phyloP scores from a whole-genome alignment of 345 rosid species.

The Linum tenue region DNA sequence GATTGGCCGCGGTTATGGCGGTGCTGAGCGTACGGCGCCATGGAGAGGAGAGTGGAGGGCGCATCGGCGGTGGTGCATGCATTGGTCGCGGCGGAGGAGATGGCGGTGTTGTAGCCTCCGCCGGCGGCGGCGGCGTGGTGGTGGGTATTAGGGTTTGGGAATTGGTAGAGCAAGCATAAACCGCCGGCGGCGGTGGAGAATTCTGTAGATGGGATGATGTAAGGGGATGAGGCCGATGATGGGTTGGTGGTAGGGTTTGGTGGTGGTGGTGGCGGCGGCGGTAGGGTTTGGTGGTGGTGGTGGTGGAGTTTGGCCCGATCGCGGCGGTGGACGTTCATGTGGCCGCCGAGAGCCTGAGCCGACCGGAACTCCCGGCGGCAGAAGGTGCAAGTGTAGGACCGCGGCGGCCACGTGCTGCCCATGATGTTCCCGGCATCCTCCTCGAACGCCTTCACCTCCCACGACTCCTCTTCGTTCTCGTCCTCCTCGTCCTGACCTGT shows the following conservation, averaged over 20 bases:
- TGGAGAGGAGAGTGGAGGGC: slow-evolving; percentile 41
- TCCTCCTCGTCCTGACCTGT: background rate
- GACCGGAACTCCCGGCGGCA: slow-evolving; percentile 90
- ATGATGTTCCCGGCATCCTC: slow-evolving; percentile 64
- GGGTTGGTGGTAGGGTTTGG: slow-evolving; percentile 34
- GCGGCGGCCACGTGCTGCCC: slow-evolving; percentile 96
- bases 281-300: too few relatives aligned
- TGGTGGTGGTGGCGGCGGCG: too few relatives aligned
- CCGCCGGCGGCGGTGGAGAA: slow-evolving; percentile 36
- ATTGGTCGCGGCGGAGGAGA: slow-evolving; percentile 16
- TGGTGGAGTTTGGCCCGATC: slow-evolving; percentile 76
- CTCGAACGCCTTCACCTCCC: slow-evolving; percentile 91
- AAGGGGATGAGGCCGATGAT: slow-evolving; percentile 36
- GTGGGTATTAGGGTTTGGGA: slow-evolving; percentile 44
- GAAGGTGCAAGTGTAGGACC: slow-evolving; percentile 86
- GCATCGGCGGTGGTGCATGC: slow-evolving; percentile 21
- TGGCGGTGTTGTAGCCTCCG: background rate
- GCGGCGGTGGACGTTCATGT: slow-evolving; percentile 97
- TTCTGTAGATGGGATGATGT: slow-evolving; percentile 39
- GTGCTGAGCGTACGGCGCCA: slow-evolving; percentile 18
- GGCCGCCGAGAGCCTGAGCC: slow-evolving; percentile 97
- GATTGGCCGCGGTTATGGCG: too few relatives aligned
- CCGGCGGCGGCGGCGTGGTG: background rate
- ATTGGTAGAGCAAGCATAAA: slow-evolving; percentile 59
- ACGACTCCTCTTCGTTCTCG: slow-evolving; percentile 62